Conservation (phyloP, 2,329 filamentous ascomycete species). For the Epichloe glyceriae region DNA sequence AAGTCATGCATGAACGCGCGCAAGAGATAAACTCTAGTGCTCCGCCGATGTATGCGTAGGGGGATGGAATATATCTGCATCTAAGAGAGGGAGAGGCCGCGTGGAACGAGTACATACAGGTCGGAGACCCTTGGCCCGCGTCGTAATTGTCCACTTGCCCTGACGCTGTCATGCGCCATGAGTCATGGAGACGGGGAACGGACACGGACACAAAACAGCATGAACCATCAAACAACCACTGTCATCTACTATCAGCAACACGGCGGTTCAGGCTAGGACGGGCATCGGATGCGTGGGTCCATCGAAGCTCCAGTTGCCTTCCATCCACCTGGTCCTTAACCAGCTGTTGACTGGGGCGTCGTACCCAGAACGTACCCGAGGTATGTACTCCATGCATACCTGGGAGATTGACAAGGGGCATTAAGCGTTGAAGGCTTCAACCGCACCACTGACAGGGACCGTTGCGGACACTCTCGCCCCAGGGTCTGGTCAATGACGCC, state of each 20-base stretch:
- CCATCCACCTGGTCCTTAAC: neutral
- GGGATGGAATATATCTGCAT: neutral
- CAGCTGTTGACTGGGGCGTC: constrained; percentile 1
- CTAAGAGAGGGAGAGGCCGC: neutral
- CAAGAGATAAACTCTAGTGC: neutral
- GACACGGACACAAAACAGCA: neutral
- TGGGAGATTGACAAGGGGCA: constrained; percentile 1
- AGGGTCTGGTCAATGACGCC: constrained; percentile 1
- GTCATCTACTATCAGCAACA: neutral
- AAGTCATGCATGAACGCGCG: neutral
- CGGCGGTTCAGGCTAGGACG: neutral
- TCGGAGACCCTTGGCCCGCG: too few species aligned
- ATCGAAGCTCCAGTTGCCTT: constrained; percentile 1
- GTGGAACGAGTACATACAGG: neutral
- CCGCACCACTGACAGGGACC: constrained; percentile 3
- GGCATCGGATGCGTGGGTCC: constrained; percentile 1
- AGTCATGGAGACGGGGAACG: neutral
- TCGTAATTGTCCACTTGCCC: neutral
- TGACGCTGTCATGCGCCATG: neutral
- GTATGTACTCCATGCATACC: neutral
- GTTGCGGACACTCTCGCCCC: neutral
- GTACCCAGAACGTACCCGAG: neutral
- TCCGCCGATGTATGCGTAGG: neutral
- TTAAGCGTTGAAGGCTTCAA: constrained; percentile 1
- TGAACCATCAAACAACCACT: neutral